A percentile compares a stretch with the other conserved stretches of the same genome.
Conservation (phyloP, 805 yeast genomes). For the Kazachstania martiniae region DNA sequence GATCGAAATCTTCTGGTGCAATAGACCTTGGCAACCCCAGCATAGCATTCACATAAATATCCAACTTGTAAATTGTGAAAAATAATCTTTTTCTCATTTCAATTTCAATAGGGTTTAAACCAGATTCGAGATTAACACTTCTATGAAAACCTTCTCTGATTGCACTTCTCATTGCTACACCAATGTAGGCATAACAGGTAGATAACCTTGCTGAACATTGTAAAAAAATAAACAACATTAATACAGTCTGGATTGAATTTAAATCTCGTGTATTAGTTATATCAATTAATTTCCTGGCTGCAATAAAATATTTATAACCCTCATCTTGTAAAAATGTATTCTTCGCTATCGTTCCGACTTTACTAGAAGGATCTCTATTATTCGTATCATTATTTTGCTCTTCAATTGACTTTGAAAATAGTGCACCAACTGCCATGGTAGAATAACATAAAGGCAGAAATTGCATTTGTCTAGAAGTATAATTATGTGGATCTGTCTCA, state of each 20-base stretch:
- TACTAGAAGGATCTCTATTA: neutral
- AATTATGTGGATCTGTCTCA: slow-evolving; percentile 65
- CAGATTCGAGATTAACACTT: slow-evolving; percentile 34
- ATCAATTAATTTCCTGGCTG: slow-evolving; percentile 76
- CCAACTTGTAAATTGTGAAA: slow-evolving; percentile 86
- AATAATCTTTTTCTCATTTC: slow-evolving; percentile 80
- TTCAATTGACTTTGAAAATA: slow-evolving; percentile 39
- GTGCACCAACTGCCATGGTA: slow-evolving; percentile 76
- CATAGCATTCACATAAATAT: slow-evolving; percentile 81
- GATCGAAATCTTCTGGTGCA: slow-evolving; percentile 76
- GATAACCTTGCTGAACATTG: slow-evolving; percentile 81
- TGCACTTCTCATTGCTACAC: slow-evolving; percentile 79
- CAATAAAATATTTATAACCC: slow-evolving; percentile 75
- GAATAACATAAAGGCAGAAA: slow-evolving; percentile 77
- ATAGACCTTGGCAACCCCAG: slow-evolving; percentile 73
- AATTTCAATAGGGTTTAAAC: slow-evolving; percentile 56
- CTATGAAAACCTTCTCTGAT: slow-evolving; percentile 79
- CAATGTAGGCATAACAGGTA: slow-evolving; percentile 85
- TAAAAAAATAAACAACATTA: slow-evolving; percentile 74
- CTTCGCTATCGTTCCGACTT: slow-evolving; percentile 4
- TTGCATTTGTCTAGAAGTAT: slow-evolving; percentile 66
- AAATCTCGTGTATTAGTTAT: slow-evolving; percentile 79
- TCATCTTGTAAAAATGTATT: slow-evolving; percentile 38
- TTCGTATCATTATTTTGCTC: neutral
- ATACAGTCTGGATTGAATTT: slow-evolving; percentile 73